phyloP scores from a whole-genome alignment of 2,329 filamentous ascomycete genomes.

The Epichloe gansuensis region DNA sequence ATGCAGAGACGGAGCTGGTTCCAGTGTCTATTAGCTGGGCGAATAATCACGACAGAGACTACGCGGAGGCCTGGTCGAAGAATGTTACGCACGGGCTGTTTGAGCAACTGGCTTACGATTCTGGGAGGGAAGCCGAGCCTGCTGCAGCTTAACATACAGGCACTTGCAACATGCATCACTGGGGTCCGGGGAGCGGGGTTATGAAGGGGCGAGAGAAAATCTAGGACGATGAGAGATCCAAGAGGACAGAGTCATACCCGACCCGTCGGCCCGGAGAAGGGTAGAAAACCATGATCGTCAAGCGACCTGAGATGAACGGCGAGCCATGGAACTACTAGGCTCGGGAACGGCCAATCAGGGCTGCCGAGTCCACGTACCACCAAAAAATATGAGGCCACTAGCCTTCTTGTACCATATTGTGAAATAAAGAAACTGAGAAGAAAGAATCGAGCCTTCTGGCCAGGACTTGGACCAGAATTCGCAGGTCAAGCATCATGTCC shows the following conservation, averaged over 20 bases:
- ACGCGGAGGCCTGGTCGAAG: slow-evolving; percentile 35
- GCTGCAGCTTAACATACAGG: not conserved
- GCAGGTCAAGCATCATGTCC: not conserved
- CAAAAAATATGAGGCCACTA: not conserved
- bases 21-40: slow-evolving; percentile 39
- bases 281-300: not conserved
- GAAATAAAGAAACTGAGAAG: not conserved
- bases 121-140: slow-evolving; percentile 1
- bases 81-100: slow-evolving; percentile 41
- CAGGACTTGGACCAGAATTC: not conserved
- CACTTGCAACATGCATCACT: not conserved
- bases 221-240: not conserved
- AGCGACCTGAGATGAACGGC: slow-evolving; percentile 1
- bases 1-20: slow-evolving; percentile 18
- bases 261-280: not conserved
- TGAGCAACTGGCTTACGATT: slow-evolving; percentile 11
- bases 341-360: not conserved
- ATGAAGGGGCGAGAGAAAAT: not conserved
- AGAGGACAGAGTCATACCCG: not conserved
- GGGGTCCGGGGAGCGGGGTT: not conserved
- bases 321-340: not conserved
- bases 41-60: slow-evolving; percentile 33
- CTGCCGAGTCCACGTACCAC: slow-evolving; percentile 3
- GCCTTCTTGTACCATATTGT: slow-evolving; percentile 3
- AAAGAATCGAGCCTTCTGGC: not conserved